A percentile compares a stretch with the other conserved stretches of the same genome.
Conservation (phyloP, 306 rosid genomes). For the Cucumis melo region DNA sequence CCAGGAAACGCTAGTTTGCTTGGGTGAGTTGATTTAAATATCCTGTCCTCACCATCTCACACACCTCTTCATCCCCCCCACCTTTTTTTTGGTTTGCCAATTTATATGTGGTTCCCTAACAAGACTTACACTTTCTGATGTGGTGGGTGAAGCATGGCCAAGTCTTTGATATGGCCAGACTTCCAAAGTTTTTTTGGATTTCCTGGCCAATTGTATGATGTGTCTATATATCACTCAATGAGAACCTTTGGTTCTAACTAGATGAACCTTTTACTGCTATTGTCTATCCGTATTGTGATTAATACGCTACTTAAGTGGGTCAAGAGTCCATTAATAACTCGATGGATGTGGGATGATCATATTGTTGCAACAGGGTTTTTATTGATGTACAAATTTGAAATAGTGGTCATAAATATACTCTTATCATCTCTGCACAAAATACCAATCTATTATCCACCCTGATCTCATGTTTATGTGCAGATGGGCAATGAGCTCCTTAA, state of each 20-base stretch:
- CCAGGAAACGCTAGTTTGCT: constrained; percentile 87
- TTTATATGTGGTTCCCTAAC: neutral
- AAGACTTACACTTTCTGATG: neutral
- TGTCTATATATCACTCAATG: neutral
- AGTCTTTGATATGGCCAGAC: neutral
- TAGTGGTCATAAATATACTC: neutral
- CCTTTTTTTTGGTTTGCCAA: no score
- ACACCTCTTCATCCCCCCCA: no score
- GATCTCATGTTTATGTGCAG: constrained; percentile 26
- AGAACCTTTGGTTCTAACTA: neutral
- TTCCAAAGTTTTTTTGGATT: no score
- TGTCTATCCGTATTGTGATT: neutral
- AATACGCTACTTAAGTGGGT: neutral
- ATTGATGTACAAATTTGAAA: neutral
- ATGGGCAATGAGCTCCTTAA: constrained; percentile 99
- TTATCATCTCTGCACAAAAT: neutral
- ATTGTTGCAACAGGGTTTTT: neutral
- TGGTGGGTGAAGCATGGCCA: neutral
- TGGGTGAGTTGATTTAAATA: constrained; percentile 45
- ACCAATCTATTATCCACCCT: neutral
- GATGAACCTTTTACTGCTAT: neutral
- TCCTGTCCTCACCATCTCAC: neutral
- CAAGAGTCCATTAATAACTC: neutral
- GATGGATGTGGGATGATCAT: neutral
- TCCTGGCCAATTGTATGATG: neutral